Conservation (phyloP, 176 grass and related monocot genomes). For the Thalia dealbata region DNA sequence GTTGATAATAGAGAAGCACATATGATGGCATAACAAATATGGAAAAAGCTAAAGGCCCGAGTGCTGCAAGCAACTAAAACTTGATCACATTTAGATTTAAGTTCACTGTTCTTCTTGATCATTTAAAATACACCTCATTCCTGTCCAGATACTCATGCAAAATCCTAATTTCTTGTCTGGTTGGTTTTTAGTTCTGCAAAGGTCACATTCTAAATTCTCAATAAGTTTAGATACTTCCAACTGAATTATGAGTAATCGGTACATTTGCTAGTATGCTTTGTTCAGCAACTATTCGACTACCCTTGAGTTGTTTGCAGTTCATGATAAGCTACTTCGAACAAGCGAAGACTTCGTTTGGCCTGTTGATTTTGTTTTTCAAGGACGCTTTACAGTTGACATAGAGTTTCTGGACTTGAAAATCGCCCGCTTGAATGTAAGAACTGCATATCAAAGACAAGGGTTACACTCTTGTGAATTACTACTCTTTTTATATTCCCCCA, state of each 20-base stretch:
- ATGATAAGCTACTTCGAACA: slow-evolving; percentile 56
- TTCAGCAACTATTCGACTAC: neutral
- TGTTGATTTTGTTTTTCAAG: slow-evolving; percentile 44
- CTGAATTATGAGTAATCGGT: neutral
- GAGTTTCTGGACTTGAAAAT: slow-evolving; percentile 89
- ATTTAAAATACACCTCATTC: neutral
- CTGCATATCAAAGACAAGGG: neutral
- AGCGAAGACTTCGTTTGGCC: slow-evolving; percentile 85
- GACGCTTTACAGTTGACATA: slow-evolving; percentile 62
- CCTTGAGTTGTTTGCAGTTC: slow-evolving; percentile 31
- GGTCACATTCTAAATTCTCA: neutral
- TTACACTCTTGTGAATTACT: too few relatives aligned
- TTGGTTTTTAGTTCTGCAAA: neutral
- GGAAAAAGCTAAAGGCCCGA: neutral
- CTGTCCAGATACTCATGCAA: neutral
- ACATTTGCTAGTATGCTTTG: neutral
- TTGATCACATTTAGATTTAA: neutral
- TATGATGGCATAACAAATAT: neutral
- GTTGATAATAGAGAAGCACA: too few relatives aligned
- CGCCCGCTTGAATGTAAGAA: slow-evolving; percentile 47
- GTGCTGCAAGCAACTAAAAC: neutral
- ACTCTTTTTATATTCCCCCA: neutral
- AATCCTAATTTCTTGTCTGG: neutral
- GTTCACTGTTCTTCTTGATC: neutral
- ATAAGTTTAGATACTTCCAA: neutral